Conservation (phyloP, 2,329 filamentous ascomycete species). For the Alternaria angustiovoidea region DNA sequence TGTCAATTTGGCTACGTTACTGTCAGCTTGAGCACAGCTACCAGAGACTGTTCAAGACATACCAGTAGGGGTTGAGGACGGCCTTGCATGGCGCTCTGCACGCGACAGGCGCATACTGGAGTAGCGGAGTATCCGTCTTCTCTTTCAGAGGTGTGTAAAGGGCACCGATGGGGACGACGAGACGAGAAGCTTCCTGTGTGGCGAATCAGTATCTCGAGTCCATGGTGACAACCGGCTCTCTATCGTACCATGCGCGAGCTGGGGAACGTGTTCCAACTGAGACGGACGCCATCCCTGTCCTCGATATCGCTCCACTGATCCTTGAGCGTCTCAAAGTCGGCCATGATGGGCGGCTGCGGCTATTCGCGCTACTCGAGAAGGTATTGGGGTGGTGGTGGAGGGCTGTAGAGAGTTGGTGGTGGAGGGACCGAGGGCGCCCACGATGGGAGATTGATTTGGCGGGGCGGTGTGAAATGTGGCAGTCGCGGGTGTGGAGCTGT, state of each 20-base stretch:
- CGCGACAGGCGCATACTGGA: constrained; percentile 95
- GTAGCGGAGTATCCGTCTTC: constrained; percentile 84
- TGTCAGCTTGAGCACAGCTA: constrained; percentile 26
- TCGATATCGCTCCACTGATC: constrained; percentile 97
- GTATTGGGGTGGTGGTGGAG: constrained; percentile 14
- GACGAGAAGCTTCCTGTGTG: constrained; percentile 83
- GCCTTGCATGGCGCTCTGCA: constrained; percentile 97
- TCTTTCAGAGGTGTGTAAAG: constrained; percentile 96
- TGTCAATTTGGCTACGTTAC: constrained; percentile 74
- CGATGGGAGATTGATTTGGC: constrained; percentile 36
- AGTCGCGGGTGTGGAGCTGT: constrained; percentile 8
- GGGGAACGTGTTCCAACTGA: constrained; percentile 99
- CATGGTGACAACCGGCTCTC: constrained; percentile 17
- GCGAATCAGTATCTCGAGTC: constrained; percentile 32
- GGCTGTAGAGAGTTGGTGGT: constrained; percentile 31
- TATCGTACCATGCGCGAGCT: constrained; percentile 97
- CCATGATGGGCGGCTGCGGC: constrained; percentile 66
- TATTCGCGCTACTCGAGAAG: background rate
- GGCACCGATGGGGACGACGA: constrained; percentile 95
- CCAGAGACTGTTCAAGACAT: constrained; percentile 44
- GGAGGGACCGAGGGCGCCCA: constrained; percentile 43
- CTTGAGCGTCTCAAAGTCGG: constrained; percentile 85
- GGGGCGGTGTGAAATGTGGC: constrained; percentile 30
- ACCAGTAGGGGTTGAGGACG: constrained; percentile 97
- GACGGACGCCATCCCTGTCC: constrained; percentile 91